Percentiles rank a stretch among this genome's conserved stretches.
Evolutionary conservation across 2,329 filamentous ascomycete genomes (phyloP).

Genomic region (Stagonosporopsis tanaceti): DNA sequence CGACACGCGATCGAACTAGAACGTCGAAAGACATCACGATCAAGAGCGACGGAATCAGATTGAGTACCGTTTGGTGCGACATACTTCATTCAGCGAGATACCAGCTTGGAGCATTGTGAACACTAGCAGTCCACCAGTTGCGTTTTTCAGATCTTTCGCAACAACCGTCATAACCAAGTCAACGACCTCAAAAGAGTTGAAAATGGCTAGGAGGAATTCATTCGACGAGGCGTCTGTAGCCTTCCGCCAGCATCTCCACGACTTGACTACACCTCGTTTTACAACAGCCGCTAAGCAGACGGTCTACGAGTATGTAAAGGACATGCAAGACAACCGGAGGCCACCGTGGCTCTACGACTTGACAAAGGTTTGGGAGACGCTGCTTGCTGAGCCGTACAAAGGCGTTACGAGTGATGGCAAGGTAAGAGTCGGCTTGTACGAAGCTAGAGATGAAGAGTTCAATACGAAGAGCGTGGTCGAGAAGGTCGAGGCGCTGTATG

Average conservation of each 20-base stretch:
- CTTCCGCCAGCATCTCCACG: slow-evolving; percentile 69
- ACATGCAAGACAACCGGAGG: slow-evolving; percentile 64
- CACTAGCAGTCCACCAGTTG: not conserved
- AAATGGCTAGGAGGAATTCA: slow-evolving; percentile 32
- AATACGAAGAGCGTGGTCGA: slow-evolving; percentile 65
- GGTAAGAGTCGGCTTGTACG: slow-evolving; percentile 63
- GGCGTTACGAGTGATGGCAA: slow-evolving; percentile 74
- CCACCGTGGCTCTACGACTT: slow-evolving; percentile 69
- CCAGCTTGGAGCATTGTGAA: not conserved
- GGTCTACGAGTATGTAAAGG: slow-evolving; percentile 67
- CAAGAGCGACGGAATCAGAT: slow-evolving; percentile 1
- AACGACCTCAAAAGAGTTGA: not conserved
- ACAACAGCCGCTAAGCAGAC: slow-evolving; percentile 69
- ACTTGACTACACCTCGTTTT: slow-evolving; percentile 69
- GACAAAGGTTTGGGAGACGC: slow-evolving; percentile 48
- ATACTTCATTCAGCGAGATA: not conserved
- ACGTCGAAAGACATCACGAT: not conserved
- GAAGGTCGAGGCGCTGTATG: slow-evolving; percentile 58
- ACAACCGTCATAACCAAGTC: not conserved
- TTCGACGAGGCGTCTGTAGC: slow-evolving; percentile 39
- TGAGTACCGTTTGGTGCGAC: not conserved
- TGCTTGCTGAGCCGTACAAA: slow-evolving; percentile 69
- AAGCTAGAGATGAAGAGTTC: slow-evolving; percentile 69
- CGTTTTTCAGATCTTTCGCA: not conserved
- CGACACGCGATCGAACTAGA: not conserved